These are phyloP conservation scores for Astragalus membranaceus DNA, from an alignment of 306 rosid genomes.

Conservation along the genomic window DNA sequence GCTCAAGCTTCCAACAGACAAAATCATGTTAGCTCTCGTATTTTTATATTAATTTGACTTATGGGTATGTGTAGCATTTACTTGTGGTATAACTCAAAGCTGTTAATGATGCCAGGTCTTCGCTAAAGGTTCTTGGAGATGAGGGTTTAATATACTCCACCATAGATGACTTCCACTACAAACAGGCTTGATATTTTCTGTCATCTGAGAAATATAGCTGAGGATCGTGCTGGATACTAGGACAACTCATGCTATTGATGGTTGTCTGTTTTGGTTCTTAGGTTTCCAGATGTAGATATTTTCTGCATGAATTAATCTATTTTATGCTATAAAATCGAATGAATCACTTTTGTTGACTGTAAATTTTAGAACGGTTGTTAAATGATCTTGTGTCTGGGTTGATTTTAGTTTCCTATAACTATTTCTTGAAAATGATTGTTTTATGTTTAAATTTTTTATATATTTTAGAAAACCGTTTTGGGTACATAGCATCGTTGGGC, in stretches of 20 bases:
- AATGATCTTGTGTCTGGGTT: background rate
- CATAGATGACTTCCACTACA: constrained; percentile 82
- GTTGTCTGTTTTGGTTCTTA: background rate
- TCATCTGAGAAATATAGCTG: background rate
- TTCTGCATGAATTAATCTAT: constrained; percentile 11
- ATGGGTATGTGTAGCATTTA: background rate
- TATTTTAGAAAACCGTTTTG: background rate
- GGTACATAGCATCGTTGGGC: background rate
- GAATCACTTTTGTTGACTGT: background rate
- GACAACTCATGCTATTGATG: constrained; percentile 2
- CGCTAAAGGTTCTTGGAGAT: constrained; percentile 64
- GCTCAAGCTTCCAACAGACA: constrained; percentile 71
- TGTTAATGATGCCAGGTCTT: constrained; percentile 48
- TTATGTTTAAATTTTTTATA: background rate
- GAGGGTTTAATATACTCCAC: constrained; percentile 87
- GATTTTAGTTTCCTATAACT: background rate
- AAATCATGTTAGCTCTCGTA: constrained; percentile 50
- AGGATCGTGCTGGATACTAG: background rate
- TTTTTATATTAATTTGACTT: constrained; percentile 1
- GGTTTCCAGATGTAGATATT: constrained; percentile 28
- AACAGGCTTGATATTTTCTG: constrained; percentile 46
- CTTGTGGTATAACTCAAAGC: background rate
- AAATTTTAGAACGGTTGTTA: background rate
- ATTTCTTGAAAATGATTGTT: background rate
- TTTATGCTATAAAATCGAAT: background rate